phyloP scores from a whole-genome alignment of 2,329 filamentous ascomycete species.

The Claviceps sp. region DNA sequence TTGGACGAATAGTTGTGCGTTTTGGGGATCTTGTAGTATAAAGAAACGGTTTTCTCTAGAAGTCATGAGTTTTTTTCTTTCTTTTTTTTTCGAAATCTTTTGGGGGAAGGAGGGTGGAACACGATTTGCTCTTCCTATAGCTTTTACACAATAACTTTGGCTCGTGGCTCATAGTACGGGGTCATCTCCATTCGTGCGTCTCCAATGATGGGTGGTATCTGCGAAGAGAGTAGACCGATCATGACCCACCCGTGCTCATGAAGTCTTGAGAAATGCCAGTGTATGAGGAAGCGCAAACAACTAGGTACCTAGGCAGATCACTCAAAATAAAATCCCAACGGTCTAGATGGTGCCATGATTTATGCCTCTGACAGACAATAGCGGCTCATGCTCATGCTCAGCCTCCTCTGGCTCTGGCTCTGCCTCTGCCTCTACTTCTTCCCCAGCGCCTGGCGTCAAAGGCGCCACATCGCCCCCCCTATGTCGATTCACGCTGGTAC shows the following conservation, averaged over 20 bases:
- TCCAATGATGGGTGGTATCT: no score
- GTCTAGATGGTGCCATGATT: no score
- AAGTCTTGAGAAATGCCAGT: no score
- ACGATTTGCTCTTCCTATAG: background rate
- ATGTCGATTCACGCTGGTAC: no score
- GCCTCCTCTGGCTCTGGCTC: background rate
- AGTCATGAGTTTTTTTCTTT: background rate
- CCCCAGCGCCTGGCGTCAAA: background rate
- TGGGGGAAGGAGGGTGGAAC: no score
- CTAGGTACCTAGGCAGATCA: no score
- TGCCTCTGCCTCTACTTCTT: background rate
- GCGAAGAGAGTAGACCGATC: no score
- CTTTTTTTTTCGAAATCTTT: no score
- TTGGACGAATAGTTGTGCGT: background rate
- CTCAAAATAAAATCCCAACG: background rate
- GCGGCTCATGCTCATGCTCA: conserved; percentile 5
- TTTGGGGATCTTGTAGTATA: background rate
- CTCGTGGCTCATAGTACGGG: no score
- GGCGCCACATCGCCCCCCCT: background rate
- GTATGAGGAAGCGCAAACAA: no score
- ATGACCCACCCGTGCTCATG: no score
- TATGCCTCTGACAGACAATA: background rate
- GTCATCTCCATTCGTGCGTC: no score
- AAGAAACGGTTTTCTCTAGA: background rate
- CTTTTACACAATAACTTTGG: background rate